Percentiles rank a stretch among this genome's conserved stretches.
These are phyloP conservation scores for Echinosophora koreensis DNA, from an alignment of 306 rosid species.

Conservation along the genomic window DNA sequence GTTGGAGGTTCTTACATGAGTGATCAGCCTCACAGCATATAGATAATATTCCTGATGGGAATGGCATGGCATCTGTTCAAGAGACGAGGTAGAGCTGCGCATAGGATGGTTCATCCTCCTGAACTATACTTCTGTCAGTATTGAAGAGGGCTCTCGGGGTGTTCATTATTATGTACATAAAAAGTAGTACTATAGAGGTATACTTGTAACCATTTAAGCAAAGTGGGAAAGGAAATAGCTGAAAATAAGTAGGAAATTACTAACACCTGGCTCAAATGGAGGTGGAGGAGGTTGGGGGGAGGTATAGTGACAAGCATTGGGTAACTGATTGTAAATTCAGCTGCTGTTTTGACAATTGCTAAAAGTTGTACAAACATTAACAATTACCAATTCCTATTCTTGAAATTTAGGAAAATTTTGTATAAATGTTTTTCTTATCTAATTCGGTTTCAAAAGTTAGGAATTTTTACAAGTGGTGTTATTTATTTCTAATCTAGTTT, in stretches of 20 bases:
- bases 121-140: slow-evolving; percentile 51
- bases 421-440: slow-evolving; percentile 41
- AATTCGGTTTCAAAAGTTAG: slow-evolving; percentile 27
- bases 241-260: slow-evolving; percentile 64
- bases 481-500: too few species aligned
- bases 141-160: slow-evolving; percentile 58
- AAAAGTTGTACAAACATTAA: slow-evolving; percentile 59
- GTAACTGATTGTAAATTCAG: slow-evolving; percentile 50
- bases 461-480: neutral
- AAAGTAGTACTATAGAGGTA: slow-evolving; percentile 57
- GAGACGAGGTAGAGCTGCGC: slow-evolving; percentile 34
- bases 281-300: slow-evolving; percentile 10
- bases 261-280: slow-evolving; percentile 55
- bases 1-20: slow-evolving; percentile 40
- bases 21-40: slow-evolving; percentile 41
- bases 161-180: slow-evolving; percentile 67
- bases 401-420: slow-evolving; percentile 38
- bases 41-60: slow-evolving; percentile 39
- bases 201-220: slow-evolving; percentile 68
- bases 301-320: slow-evolving; percentile 51
- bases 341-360: slow-evolving; percentile 54
- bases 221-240: slow-evolving; percentile 53
- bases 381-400: slow-evolving; percentile 32
- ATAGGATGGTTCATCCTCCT: slow-evolving; percentile 19
- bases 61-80: slow-evolving; percentile 28